A percentile compares a stretch with the other conserved stretches of the same genome.
phyloP scores from a whole-genome alignment of 106 monocot genomes.

The Posidonia australis region DNA sequence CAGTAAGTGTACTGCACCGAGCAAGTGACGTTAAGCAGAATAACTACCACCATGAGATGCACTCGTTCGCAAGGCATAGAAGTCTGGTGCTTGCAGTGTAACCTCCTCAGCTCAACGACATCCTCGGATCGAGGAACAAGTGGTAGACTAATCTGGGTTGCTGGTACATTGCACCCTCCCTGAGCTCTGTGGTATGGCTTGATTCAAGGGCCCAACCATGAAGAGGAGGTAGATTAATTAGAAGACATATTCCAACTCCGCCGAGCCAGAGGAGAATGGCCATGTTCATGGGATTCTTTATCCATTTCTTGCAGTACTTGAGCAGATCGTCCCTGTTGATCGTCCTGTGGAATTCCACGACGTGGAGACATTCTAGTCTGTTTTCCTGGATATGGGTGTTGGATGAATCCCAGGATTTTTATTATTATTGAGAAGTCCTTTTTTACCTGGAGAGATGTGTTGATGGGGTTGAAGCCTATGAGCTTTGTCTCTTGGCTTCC shows the following conservation, averaged over 20 bases:
- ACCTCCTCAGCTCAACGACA: conserved; percentile 1
- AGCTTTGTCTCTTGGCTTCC: background rate
- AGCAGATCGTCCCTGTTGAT: conserved; percentile 2
- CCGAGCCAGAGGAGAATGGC: conserved; percentile 12
- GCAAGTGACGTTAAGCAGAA: conserved; percentile 16
- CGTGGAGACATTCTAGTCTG: background rate
- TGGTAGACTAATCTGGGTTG: conserved; percentile 19
- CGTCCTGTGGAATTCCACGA: no score
- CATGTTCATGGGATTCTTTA: conserved; percentile 13
- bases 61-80: conserved; percentile 5
- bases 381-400: background rate
- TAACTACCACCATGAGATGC: conserved; percentile 5
- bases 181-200: conserved; percentile 1
- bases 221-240: conserved; percentile 7
- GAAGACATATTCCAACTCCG: background rate
- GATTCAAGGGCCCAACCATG: conserved; percentile 1
- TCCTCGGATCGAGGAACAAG: background rate
- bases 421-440: background rate
- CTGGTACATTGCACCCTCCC: conserved; percentile 15
- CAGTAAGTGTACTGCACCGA: conserved; percentile 9
- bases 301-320: conserved; percentile 13
- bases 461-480: conserved; percentile 4
- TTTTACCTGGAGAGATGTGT: background rate
- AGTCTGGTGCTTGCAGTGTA: conserved; percentile 4
- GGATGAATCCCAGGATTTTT: background rate